Evolutionary conservation across 192 early-diverging fungal genomes (phyloP).

Genomic region (Umbelopsis vinacea): DNA sequence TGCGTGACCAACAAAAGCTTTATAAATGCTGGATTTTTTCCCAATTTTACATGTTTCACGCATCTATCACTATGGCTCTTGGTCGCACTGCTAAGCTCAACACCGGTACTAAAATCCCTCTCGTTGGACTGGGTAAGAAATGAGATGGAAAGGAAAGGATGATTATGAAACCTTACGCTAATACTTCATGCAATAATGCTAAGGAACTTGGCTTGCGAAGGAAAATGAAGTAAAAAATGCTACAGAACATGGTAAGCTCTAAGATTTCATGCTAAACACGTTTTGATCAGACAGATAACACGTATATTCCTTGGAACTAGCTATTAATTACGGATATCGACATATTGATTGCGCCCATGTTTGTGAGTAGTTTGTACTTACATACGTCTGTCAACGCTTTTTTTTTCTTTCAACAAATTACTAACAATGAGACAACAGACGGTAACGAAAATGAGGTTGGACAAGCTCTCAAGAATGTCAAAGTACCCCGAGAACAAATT

Average conservation of each 20-base stretch:
- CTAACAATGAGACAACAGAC: constrained; percentile 35
- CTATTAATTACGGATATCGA: constrained; percentile 68
- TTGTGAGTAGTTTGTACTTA: constrained; percentile 19
- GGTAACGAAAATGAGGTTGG: constrained; percentile 73
- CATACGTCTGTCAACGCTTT: not conserved
- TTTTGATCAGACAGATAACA: not conserved
- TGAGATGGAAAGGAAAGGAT: not conserved
- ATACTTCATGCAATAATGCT: not conserved
- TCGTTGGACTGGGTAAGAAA: constrained; percentile 58
- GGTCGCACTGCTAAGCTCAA: constrained; percentile 47
- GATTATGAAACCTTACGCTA: not conserved
- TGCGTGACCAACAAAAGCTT: no score
- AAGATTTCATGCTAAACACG: not conserved
- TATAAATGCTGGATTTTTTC: no score
- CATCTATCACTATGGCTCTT: not conserved
- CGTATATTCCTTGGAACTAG: constrained; percentile 31
- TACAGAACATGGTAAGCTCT: constrained; percentile 34
- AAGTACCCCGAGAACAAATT: constrained; percentile 61
- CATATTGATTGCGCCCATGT: constrained; percentile 58
- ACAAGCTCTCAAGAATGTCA: constrained; percentile 52
- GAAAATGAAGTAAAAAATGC: constrained; percentile 60
- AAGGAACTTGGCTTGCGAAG: constrained; percentile 61
- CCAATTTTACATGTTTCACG: not conserved
- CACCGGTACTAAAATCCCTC: constrained; percentile 67
- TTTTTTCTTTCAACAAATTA: not conserved